Evolutionary conservation across 2,329 filamentous ascomycete genomes (phyloP), one percentile per base, ranked within the genome.

Genomic region (Exophiala oligosperma): DNA sequence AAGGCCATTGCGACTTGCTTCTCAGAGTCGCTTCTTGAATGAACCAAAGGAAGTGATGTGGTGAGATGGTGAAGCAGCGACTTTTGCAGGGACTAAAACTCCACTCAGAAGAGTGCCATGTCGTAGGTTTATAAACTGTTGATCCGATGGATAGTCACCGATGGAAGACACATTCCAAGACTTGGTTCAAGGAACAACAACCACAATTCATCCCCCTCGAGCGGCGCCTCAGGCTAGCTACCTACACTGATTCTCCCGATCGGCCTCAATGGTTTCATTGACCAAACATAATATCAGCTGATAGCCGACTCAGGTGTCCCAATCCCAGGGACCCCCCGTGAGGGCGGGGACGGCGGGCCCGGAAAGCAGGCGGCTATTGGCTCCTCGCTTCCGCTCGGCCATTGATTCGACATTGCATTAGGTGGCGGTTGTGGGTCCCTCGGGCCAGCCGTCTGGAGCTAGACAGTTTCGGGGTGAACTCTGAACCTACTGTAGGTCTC

Each of bases 351-450:
- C 26, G 47, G 47, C 26, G 47, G 47, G 47, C 47, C 47, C 26
- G 5, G 26, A 29, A 49, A 49, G 21, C 6, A 8, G 17, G 47
- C 26, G 47, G 47, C 47, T 29, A 49, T 49, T 49, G 47, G 47
- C 23, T 49, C 47, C 26, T 49, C 47, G 47, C 7, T 49, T 49
- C 47, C 47, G 47, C 47, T 49, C 47, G 7, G 47, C 47, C 4
- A 49, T 29, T 49, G 47, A 49, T 49, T 49, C 21, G 47, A 49
- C 21, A 24, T 49, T 49, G 47, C 47, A 49, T 49, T 26, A 49
- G 47, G 47, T 49, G 47, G 47, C 47, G 47, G 47, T 49, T 49
- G 47, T 49, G 47, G 47, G 26, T 49, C 47, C 47, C 47, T 49
- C 23, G 47, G 47, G 47, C 47, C 26, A 29, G 26, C 23, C 17